Base-by-base conservation (phyloP, 192 early-diverging fungal genomes). In the Podila horticola region DNA sequence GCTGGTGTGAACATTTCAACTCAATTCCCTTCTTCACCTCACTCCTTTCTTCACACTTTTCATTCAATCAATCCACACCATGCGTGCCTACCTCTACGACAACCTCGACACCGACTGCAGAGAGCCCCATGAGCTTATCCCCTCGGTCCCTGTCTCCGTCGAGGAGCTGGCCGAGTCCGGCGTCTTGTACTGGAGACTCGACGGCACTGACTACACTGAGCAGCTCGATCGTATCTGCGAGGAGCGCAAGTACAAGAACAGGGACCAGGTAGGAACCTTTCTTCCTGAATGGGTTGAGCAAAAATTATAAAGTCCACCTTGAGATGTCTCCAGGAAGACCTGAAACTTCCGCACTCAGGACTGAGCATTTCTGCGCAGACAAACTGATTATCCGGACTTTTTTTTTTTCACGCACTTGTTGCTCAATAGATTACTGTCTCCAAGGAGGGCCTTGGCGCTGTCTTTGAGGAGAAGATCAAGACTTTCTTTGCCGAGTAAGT, bases 391-490 rank as follows among this genome's bases (percentile, higher is more conserved):
- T 75, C 28, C 9, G 30, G 26, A 10, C 26, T 6, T 67, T 31
- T 67, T 24, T 11, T 36, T 9, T 36, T 4, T 36, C 9, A 10
- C n/a, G 33, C 12, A 24, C 22, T n/a, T 41, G 36, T 10, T 41
- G 38, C n/a, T 67, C 19, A 31, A 22, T 62, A 93, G 92, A 95
- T 99, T 66, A 87, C 85, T 48, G 94, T 97, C 59, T 94, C 94
- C 62, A 91, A 90, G 49, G 89, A 91, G 20, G 90, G 85, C 61
- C 86, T 99, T 57, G 93, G 93, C 49, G 91, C 92, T 71, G 45
- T 82, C n/a, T 99, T 98, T 82, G 97, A 98, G 62, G 91, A 89
- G 33, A 98, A 96, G 84, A 89, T 99, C 69, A 96, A 97, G 86
- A 93, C 82, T 12, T 99, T 99, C 73, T 98, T 95, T 79, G 87